Evolutionary conservation across 2,329 filamentous ascomycete genomes (phyloP), one percentile per base, ranked within the genome.

Genomic region (Trichophyton equinum): DNA sequence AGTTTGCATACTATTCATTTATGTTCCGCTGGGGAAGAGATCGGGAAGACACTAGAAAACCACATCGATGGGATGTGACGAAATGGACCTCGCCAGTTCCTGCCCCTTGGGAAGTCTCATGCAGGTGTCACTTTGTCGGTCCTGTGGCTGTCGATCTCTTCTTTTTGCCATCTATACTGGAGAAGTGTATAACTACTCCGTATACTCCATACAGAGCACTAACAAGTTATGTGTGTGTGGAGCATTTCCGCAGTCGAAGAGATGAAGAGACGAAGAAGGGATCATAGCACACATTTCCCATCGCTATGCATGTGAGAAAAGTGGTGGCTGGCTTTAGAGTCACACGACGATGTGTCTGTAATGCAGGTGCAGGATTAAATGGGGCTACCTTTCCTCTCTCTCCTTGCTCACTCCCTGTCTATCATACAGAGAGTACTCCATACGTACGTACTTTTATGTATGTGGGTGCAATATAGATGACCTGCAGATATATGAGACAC

Each of bases 11-110:
- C 51, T 36, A 55, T 33, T 18, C 13, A 36, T n/a, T 55, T 36
- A 55, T 33, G 51, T 27, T 36, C 30, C 30, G 51, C 51, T 9
- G 51, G 22, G n/a, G 51, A 33, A 55, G 11, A 55, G 25, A 7
- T 36, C 30, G 51, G 51, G 51, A 55, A 55, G 20, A 27, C 30
- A 55, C 51, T 55, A 55, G 51, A 33, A 55, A 55, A 55, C 51
- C 51, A 36, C 27, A 55, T 55, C n/a, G n/a, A 55, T 55, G 51
- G 51, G 27, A 55, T 36, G 51, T 55, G 51, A 55, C n/a, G 51
- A 55, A 30, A 36, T 55, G 51, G 51, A 36, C 27, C 9, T 55
- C 51, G 15, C 51, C 5, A 55, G 30, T 36, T 33, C 51, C 51
- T 55, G 30, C 51, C 51, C 6, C 27, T 36, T 55, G 27, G 30